phyloP scores from a whole-genome alignment of 352 stramenopile genomes.

The Pythium aristosporum region DNA sequence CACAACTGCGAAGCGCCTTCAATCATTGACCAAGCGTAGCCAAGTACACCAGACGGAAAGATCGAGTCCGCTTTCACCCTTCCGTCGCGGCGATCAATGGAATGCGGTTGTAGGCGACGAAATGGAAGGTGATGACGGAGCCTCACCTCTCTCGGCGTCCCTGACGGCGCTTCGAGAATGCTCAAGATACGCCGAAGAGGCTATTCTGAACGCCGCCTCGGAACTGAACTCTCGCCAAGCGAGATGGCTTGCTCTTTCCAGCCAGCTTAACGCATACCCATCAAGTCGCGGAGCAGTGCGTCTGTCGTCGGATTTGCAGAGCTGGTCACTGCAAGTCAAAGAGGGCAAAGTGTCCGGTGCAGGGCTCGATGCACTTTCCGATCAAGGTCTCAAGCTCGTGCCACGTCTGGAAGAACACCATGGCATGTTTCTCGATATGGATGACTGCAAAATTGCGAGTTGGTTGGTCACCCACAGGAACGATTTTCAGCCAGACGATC shows the following conservation, averaged over 20 bases:
- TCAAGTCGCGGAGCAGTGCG: constrained; percentile 29
- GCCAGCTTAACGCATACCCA: constrained; percentile 62
- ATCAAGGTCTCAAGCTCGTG: background rate
- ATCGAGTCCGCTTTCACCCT: background rate
- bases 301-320: constrained; percentile 61
- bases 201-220: constrained; percentile 22
- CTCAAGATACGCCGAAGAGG: constrained; percentile 27
- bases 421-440: constrained; percentile 34
- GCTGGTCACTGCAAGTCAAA: constrained; percentile 70
- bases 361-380: constrained; percentile 41
- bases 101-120: constrained; percentile 5
- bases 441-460: constrained; percentile 12
- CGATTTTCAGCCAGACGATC: constrained; percentile 46
- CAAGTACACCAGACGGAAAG: background rate
- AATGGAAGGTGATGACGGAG: constrained; percentile 25
- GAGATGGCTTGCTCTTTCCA: constrained; percentile 70
- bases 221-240: constrained; percentile 49
- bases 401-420: constrained; percentile 6
- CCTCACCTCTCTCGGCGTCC: constrained; percentile 13
- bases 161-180: constrained; percentile 24
- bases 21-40: constrained; percentile 13
- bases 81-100: background rate
- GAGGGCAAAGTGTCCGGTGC: constrained; percentile 79
- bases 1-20: constrained; percentile 37
- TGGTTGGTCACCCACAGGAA: constrained; percentile 36